Evolutionary conservation across 371 early-diverging fungal species (phyloP).

Genomic region (Mucor irregularis): DNA sequence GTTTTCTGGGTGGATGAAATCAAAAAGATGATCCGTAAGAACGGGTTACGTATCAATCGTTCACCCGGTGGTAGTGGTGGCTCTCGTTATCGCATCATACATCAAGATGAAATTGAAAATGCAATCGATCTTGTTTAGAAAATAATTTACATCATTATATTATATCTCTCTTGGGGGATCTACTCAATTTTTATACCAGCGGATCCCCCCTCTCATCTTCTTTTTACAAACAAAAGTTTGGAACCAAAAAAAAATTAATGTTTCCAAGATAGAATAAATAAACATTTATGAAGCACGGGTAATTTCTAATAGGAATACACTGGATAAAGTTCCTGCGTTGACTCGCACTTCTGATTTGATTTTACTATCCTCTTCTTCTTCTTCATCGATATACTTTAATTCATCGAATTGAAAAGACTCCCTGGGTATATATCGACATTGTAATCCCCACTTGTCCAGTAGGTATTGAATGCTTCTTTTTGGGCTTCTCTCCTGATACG

Average conservation of each 20-base stretch:
- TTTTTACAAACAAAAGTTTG: too few relatives aligned
- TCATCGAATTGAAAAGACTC: conserved; percentile 50
- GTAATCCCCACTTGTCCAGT: conserved; percentile 52
- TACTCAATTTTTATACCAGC: too few relatives aligned
- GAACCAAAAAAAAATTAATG: too few relatives aligned
- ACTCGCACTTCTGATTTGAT: conserved; percentile 22
- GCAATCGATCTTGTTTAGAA: conserved; percentile 28
- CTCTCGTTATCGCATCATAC: conserved; percentile 20
- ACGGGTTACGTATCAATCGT: conserved; percentile 10
- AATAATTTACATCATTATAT: too few relatives aligned
- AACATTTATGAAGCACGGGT: too few relatives aligned
- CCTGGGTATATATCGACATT: conserved; percentile 42
- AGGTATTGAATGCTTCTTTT: conserved; percentile 57
- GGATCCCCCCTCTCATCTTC: too few relatives aligned
- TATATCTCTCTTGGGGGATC: too few relatives aligned
- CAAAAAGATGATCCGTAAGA: conserved; percentile 21
- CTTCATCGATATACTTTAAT: conserved; percentile 26
- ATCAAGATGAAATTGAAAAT: conserved; percentile 21
- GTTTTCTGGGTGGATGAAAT: conserved; percentile 84
- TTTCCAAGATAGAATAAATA: too few relatives aligned
- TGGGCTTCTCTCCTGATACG: conserved; percentile 60
- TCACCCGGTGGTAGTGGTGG: conserved; percentile 9
- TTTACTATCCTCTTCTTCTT: conserved; percentile 13
- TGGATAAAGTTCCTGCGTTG: conserved; percentile 31
- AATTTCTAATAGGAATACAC: conserved; percentile 43